A percentile compares a stretch with the other conserved stretches of the same genome.
These are phyloP conservation scores for Globisporangium acanthophoron DNA, from an alignment of 352 stramenopile genomes.

Conservation along the genomic window DNA sequence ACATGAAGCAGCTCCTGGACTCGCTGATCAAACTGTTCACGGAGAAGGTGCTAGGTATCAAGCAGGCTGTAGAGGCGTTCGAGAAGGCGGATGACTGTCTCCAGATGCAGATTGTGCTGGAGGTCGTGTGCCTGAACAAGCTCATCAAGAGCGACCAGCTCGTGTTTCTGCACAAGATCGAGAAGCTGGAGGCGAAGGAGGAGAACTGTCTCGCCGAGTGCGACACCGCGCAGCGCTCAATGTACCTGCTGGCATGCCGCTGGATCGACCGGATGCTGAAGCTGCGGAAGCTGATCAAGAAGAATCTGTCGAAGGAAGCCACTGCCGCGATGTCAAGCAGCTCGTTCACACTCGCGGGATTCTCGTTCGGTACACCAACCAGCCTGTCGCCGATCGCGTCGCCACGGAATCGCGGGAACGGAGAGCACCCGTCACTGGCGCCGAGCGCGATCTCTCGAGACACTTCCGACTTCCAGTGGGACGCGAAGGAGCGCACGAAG, in stretches of 20 bases:
- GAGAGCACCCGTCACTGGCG: conserved; percentile 21
- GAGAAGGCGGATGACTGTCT: conserved; percentile 45
- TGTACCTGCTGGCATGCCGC: conserved; percentile 66
- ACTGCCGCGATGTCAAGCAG: conserved; percentile 22
- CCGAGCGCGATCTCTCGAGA: conserved; percentile 38
- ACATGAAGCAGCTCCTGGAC: conserved; percentile 32
- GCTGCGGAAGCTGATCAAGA: conserved; percentile 64
- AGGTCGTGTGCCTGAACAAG: conserved; percentile 59
- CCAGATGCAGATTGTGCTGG: conserved; percentile 54
- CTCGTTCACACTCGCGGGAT: conserved; percentile 39
- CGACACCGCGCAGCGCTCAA: conserved; percentile 39
- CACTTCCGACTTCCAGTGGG: conserved; percentile 21
- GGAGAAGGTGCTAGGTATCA: conserved; percentile 57
- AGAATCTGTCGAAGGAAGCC: conserved; percentile 37
- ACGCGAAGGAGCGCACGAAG: conserved; percentile 22
- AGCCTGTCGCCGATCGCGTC: conserved; percentile 42
- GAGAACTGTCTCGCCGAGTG: conserved; percentile 35
- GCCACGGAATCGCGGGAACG: conserved; percentile 21
- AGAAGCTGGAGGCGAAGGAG: conserved; percentile 22
- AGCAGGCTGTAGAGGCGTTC: conserved; percentile 53
- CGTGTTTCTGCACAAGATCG: conserved; percentile 34
- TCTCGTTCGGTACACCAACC: conserved; percentile 50
- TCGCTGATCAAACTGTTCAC: conserved; percentile 47
- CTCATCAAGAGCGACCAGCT: conserved; percentile 37
- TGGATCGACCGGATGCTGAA: conserved; percentile 76